These are phyloP conservation scores for Barbarea vulgaris DNA, from an alignment of 345 rosid species.

Conservation along the genomic window DNA sequence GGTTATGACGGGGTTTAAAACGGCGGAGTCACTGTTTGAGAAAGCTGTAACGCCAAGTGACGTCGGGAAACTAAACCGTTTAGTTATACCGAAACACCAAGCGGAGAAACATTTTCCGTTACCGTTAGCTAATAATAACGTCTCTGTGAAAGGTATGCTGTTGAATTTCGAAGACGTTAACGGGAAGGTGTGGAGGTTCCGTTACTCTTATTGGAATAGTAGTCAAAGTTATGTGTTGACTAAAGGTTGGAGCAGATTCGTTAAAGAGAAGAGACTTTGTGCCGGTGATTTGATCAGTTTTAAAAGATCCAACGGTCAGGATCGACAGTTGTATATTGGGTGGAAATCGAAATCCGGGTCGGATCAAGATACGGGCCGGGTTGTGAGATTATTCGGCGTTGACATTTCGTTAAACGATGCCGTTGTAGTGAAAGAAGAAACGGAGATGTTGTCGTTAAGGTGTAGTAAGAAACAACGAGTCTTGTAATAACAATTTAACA, in stretches of 20 bases:
- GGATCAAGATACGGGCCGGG: slow-evolving; percentile 45
- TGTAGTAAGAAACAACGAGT: slow-evolving; percentile 70
- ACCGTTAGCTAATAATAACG: slow-evolving; percentile 35
- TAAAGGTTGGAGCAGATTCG: slow-evolving; percentile 94
- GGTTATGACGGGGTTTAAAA: slow-evolving; percentile 27
- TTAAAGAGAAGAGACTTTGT: slow-evolving; percentile 73
- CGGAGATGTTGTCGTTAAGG: slow-evolving; percentile 52
- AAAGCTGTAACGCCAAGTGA: slow-evolving; percentile 92
- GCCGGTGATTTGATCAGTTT: slow-evolving; percentile 85
- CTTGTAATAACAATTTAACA: slow-evolving; percentile 49
- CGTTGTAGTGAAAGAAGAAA: slow-evolving; percentile 52
- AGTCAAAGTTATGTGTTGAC: slow-evolving; percentile 95
- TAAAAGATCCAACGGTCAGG: slow-evolving; percentile 75
- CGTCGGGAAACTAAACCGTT: slow-evolving; percentile 90
- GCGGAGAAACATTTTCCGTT: slow-evolving; percentile 81
- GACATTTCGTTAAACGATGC: slow-evolving; percentile 34
- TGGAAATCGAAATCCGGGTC: slow-evolving; percentile 46
- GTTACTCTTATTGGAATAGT: slow-evolving; percentile 97
- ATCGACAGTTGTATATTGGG: slow-evolving; percentile 67
- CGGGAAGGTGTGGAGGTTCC: slow-evolving; percentile 87
- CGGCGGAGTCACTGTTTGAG: slow-evolving; percentile 77
- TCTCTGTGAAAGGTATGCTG: slow-evolving; percentile 56
- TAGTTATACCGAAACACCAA: slow-evolving; percentile 93
- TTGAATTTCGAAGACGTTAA: slow-evolving; percentile 68
- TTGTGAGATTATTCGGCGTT: slow-evolving; percentile 70